phyloP scores from a whole-genome alignment of 2,329 filamentous ascomycete genomes.

The Clarireedia hainanense region DNA sequence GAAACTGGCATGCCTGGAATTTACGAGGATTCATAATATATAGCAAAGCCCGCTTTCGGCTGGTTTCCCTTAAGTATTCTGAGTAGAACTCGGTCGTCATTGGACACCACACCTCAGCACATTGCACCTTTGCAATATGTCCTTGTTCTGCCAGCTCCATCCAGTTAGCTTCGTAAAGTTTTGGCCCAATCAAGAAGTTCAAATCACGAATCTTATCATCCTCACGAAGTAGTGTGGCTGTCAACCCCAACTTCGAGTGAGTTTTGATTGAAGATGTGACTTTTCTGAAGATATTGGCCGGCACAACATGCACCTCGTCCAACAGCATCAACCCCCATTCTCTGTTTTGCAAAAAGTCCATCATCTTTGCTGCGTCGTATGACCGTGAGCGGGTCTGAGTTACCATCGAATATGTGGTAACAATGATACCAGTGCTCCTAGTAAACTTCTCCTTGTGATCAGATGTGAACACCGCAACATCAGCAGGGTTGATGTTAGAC shows the following conservation, averaged over 20 bases:
- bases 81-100: conserved; percentile 99
- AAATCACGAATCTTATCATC: conserved; percentile 98
- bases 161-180: conserved; percentile 98
- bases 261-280: conserved; percentile 91
- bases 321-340: conserved; percentile 98
- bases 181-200: conserved; percentile 95
- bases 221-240: conserved; percentile 87
- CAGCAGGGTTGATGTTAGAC: conserved; percentile 94
- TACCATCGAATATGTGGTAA: conserved; percentile 99
- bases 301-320: conserved; percentile 96
- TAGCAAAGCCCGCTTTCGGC: conserved; percentile 59
- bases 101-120: conserved; percentile 97
- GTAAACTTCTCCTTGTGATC: conserved; percentile 83
- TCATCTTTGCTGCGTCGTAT: conserved; percentile 93
- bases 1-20: conserved; percentile 92
- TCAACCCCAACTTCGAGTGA: conserved; percentile 90
- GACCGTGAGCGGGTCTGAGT: conserved; percentile 80
- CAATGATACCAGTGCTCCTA: conserved; percentile 88
- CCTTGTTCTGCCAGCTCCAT: conserved; percentile 97
- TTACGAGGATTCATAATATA: conserved; percentile 98
- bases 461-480: conserved; percentile 91
- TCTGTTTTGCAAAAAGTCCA: conserved; percentile 80
- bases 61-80: conserved; percentile 72
- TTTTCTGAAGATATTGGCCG: conserved; percentile 90
- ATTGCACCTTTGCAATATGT: conserved; percentile 94